These are phyloP conservation scores for Hypholoma sublateritium DNA, from an alignment of 768 basidiomycete genomes.

Conservation along the genomic window DNA sequence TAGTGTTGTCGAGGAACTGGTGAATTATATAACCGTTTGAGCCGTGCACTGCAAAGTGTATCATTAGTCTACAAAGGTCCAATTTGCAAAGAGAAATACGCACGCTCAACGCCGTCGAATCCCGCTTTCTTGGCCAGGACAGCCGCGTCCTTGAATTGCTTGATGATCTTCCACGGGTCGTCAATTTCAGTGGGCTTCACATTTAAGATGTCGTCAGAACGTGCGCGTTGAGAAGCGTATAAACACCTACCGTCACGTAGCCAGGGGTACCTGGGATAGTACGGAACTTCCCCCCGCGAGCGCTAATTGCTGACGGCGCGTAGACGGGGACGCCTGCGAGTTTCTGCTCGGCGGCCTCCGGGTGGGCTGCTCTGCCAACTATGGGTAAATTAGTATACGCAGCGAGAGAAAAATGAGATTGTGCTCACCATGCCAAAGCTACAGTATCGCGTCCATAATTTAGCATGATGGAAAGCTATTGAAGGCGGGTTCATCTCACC, in stretches of 20 bases:
- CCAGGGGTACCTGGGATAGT: conserved; percentile 36
- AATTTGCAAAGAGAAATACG: conserved; percentile 6
- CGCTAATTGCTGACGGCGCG: conserved; percentile 43
- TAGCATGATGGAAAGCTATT: neutral
- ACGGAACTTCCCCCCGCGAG: conserved; percentile 41
- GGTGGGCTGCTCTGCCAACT: conserved; percentile 37
- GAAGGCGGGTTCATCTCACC: conserved; percentile 15
- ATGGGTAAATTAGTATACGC: neutral
- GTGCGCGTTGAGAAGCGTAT: too few relatives aligned
- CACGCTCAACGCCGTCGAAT: conserved; percentile 53
- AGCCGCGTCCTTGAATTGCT: conserved; percentile 41
- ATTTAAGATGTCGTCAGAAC: too few relatives aligned
- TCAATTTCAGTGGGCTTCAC: conserved; percentile 34
- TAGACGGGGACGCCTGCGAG: conserved; percentile 40
- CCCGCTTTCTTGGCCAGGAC: conserved; percentile 48
- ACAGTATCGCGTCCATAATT: neutral
- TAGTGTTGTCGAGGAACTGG: conserved; percentile 48
- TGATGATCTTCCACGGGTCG: conserved; percentile 38
- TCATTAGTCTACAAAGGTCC: neutral
- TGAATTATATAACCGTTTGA: conserved; percentile 34
- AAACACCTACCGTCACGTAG: conserved; percentile 35
- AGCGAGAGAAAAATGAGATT: neutral
- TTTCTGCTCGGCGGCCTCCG: conserved; percentile 39
- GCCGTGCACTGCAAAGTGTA: conserved; percentile 32
- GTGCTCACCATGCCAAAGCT: neutral